A percentile compares a stretch with the other conserved stretches of the same genome.
Evolutionary conservation across 805 yeast genomes (phyloP).

Genomic region (Nakazawaea ishiwadae): DNA sequence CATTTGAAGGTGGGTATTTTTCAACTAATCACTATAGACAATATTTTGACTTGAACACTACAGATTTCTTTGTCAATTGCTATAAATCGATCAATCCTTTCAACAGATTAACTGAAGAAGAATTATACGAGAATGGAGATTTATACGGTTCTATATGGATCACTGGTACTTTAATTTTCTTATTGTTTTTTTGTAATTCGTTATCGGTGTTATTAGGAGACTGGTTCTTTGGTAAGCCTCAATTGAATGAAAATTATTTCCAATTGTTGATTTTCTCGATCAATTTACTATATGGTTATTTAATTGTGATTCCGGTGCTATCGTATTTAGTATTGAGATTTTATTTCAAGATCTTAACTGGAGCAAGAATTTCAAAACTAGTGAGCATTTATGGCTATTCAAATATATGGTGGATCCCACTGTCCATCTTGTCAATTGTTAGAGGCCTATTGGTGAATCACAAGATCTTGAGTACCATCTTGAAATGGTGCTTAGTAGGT

Average conservation of each 20-base stretch:
- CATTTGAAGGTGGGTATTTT: slow-evolving; percentile 41
- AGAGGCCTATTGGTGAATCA: slow-evolving; percentile 49
- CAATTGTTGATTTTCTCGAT: slow-evolving; percentile 64
- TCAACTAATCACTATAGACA: slow-evolving; percentile 56
- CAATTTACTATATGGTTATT: slow-evolving; percentile 71
- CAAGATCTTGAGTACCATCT: slow-evolving; percentile 35
- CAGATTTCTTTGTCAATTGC: slow-evolving; percentile 53
- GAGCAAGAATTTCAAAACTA: slow-evolving; percentile 50
- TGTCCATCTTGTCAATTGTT: slow-evolving; percentile 55
- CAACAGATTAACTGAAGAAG: slow-evolving; percentile 23
- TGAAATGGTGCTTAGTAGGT: slow-evolving; percentile 62
- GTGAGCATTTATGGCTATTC: slow-evolving; percentile 84
- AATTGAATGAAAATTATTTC: slow-evolving; percentile 47
- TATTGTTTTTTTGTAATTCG: slow-evolving; percentile 72
- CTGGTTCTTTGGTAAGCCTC: slow-evolving; percentile 36
- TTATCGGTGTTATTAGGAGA: slow-evolving; percentile 61
- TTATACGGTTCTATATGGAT: slow-evolving; percentile 91
- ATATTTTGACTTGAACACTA: slow-evolving; percentile 67
- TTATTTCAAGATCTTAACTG: slow-evolving; percentile 44
- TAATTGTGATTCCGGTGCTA: slow-evolving; percentile 55
- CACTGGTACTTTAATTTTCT: slow-evolving; percentile 72
- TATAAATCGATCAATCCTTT: slow-evolving; percentile 55
- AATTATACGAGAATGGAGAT: slow-evolving; percentile 49
- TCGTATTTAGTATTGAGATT: slow-evolving; percentile 51
- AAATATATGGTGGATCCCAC: slow-evolving; percentile 81